Percentiles rank a stretch among this genome's conserved stretches.
Conservation (phyloP, 306 rosid species). For the Mimosa pudica region DNA sequence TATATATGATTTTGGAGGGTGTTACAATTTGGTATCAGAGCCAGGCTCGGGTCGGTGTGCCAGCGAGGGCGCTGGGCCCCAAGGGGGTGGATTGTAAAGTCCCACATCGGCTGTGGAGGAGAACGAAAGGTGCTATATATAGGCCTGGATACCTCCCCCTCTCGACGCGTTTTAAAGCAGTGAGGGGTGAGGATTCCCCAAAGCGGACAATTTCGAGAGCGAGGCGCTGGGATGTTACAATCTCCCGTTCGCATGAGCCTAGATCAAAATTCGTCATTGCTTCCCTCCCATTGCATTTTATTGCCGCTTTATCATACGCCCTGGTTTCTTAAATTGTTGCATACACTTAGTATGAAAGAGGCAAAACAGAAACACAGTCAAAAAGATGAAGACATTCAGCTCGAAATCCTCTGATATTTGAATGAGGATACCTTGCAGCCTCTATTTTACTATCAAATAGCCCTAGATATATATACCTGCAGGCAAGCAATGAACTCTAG, state of each 20-base stretch:
- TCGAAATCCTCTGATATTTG: slow-evolving; percentile 21
- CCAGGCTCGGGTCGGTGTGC: too few relatives aligned
- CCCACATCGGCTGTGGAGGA: too few relatives aligned
- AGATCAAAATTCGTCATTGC: slow-evolving; percentile 89
- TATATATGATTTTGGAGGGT: too few relatives aligned
- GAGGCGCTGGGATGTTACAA: too few relatives aligned
- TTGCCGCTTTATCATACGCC: slow-evolving; percentile 94
- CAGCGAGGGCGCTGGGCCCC: too few relatives aligned
- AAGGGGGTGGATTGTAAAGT: too few relatives aligned
- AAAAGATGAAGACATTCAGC: slow-evolving; percentile 22
- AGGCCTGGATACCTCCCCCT: too few relatives aligned
- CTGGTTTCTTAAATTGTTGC: slow-evolving; percentile 47
- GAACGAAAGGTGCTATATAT: too few relatives aligned
- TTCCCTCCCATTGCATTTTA: slow-evolving; percentile 82
- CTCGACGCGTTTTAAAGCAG: too few relatives aligned
- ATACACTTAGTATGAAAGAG: slow-evolving; percentile 1
- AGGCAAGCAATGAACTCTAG: slow-evolving; percentile 46
- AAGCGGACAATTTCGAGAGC: too few relatives aligned
- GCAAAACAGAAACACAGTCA: slow-evolving; percentile 10
- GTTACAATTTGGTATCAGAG: too few relatives aligned
- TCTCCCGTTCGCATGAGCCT: slow-evolving; percentile 57
- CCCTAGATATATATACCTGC: slow-evolving; percentile 95
- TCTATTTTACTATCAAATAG: slow-evolving; percentile 88
- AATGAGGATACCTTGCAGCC: slow-evolving; percentile 84
- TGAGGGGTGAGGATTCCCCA: too few relatives aligned